Evolutionary conservation across 495 filamentous ascomycete species (phyloP).

Genomic region (Glonium stellatum): DNA sequence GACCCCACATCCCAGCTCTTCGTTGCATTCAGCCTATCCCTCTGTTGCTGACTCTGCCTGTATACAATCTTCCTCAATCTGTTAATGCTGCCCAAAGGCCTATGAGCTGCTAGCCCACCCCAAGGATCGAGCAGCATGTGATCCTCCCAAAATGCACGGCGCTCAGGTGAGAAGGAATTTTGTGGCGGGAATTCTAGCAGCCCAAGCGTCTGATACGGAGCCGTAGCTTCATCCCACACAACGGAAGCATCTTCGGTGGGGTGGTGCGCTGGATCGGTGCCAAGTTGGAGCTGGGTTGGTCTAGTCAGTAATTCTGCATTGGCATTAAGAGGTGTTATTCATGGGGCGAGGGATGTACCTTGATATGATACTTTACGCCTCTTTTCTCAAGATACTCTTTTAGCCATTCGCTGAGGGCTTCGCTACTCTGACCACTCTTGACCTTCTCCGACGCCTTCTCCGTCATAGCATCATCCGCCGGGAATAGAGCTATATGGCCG

Average conservation of each 20-base stretch:
- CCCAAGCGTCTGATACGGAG: constrained; percentile 19
- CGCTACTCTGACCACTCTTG: not conserved
- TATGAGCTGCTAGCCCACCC: constrained; percentile 8
- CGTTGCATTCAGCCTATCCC: not conserved
- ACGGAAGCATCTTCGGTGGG: constrained; percentile 16
- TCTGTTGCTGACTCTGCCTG: constrained; percentile 7
- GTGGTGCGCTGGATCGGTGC: constrained; percentile 15
- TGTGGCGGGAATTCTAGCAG: constrained; percentile 9
- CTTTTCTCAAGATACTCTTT: not conserved
- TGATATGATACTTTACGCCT: constrained; percentile 1
- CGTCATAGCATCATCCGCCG: constrained; percentile 3
- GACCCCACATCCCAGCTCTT: too few species aligned
- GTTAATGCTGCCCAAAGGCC: constrained; percentile 19
- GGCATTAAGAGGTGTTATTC: not conserved
- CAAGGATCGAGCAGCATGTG: constrained; percentile 11
- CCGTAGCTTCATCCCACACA: constrained; percentile 18
- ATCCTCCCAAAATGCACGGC: constrained; percentile 22
- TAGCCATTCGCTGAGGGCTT: not conserved
- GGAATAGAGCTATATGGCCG: constrained; percentile 16
- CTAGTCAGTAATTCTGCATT: not conserved
- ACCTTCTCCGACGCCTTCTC: constrained; percentile 2
- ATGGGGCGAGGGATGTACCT: not conserved
- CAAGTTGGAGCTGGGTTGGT: constrained; percentile 12
- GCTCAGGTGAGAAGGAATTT: not conserved
- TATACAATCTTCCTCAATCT: constrained; percentile 12